These are phyloP conservation scores for Viola odorata DNA, from an alignment of 345 rosid genomes.

Conservation along the genomic window DNA sequence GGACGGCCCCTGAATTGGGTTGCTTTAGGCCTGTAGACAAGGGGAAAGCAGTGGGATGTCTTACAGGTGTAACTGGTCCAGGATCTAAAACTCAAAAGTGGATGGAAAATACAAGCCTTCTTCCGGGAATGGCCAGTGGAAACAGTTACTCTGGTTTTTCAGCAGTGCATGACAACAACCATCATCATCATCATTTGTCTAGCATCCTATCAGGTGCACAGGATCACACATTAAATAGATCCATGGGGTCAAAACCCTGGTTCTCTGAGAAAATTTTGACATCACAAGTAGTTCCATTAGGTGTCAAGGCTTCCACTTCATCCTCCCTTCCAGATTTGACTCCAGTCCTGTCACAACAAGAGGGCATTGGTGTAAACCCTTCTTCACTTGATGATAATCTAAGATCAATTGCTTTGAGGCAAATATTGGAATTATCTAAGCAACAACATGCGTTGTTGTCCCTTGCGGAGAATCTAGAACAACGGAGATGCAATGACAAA, in stretches of 20 bases:
- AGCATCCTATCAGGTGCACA: slow-evolving; percentile 11
- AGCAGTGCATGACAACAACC: slow-evolving; percentile 12
- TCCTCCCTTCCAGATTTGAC: slow-evolving; percentile 14
- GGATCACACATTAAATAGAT: slow-evolving; percentile 15
- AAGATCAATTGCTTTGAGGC: slow-evolving; percentile 38
- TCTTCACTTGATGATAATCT: slow-evolving; percentile 34
- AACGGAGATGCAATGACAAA: slow-evolving; percentile 15
- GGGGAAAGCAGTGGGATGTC: slow-evolving; percentile 19
- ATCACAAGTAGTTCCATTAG: slow-evolving; percentile 20
- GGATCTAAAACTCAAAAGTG: slow-evolving; percentile 23
- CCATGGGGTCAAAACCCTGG: slow-evolving; percentile 10
- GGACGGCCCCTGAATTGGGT: slow-evolving; percentile 18
- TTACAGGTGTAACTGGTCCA: slow-evolving; percentile 15
- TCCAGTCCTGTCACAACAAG: slow-evolving; percentile 20
- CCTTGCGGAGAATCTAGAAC: slow-evolving; percentile 20
- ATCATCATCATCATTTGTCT: slow-evolving; percentile 12
- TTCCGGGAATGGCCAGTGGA: slow-evolving; percentile 13
- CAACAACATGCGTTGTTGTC: slow-evolving; percentile 32
- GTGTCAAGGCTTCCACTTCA: slow-evolving; percentile 18
- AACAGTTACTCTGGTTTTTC: slow-evolving; percentile 19
- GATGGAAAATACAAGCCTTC: slow-evolving; percentile 13
- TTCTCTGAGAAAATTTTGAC: slow-evolving; percentile 17
- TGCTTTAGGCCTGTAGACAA: slow-evolving; percentile 24
- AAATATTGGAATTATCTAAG: slow-evolving; percentile 38
- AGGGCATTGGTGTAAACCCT: slow-evolving; percentile 12